phyloP scores from a whole-genome alignment of 164 flowering plant genomes.

The Taxillus chinensis region DNA sequence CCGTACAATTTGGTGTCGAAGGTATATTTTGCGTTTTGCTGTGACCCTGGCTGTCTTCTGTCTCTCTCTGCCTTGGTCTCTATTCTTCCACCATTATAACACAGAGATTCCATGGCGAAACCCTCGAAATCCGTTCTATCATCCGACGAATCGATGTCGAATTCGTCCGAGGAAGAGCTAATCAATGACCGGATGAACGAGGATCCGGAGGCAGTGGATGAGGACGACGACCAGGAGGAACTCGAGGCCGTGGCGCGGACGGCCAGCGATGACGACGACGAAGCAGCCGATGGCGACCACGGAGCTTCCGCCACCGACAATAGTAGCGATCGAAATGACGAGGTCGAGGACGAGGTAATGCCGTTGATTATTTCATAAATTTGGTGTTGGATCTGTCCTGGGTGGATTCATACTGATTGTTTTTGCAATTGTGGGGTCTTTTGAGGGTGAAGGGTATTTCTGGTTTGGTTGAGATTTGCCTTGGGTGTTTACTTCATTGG shows the following conservation, averaged over 20 bases:
- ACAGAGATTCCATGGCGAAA: conserved; percentile 34
- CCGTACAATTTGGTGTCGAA: not conserved
- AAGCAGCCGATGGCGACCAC: conserved; percentile 17
- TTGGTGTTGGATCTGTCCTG: not conserved
- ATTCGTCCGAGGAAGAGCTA: conserved; percentile 55
- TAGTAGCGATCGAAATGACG: conserved; percentile 17
- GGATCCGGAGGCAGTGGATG: conserved; percentile 2
- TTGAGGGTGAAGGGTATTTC: not conserved
- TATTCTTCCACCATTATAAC: conserved; percentile 18
- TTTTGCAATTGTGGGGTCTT: not conserved
- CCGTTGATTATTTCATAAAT: not conserved
- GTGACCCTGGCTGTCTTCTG: not conserved
- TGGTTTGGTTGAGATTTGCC: not conserved
- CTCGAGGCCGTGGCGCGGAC: conserved; percentile 76
- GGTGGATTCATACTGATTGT: not conserved
- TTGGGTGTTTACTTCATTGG: too few species aligned
- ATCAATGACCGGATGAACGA: conserved; percentile 39
- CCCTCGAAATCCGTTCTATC: conserved; percentile 28
- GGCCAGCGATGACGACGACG: conserved; percentile 48
- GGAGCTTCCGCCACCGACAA: conserved; percentile 14
- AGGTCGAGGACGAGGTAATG: conserved; percentile 34
- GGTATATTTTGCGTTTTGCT: not conserved
- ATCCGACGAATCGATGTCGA: conserved; percentile 42
- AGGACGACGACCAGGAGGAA: conserved; percentile 72
- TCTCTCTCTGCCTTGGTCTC: not conserved